Percentiles rank a stretch among this genome's conserved stretches.
Conservation (phyloP, 2,329 filamentous ascomycete species). For the Diplodia corticola region DNA sequence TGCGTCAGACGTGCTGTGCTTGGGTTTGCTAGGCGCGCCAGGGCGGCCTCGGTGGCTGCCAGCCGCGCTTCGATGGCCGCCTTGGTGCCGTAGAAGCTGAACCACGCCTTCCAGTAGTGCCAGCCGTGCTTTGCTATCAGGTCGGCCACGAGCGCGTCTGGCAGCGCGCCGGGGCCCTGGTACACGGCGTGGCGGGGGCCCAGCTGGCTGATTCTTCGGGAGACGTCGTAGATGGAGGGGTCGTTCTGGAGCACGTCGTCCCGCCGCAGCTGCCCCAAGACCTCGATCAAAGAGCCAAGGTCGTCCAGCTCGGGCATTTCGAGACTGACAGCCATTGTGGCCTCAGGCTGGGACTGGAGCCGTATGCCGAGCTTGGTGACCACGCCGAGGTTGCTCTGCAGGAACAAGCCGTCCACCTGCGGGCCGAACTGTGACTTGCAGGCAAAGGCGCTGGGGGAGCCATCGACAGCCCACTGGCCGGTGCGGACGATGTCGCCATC, state of each 20-base stretch:
- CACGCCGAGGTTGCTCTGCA: slow-evolving; percentile 55
- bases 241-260: not conserved
- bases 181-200: too few relatives aligned
- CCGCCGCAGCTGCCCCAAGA: not conserved
- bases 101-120: not conserved
- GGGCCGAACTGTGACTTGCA: slow-evolving; percentile 33
- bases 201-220: too few relatives aligned
- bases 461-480: not conserved
- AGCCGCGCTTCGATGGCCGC: not conserved
- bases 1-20: not conserved
- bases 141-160: not conserved
- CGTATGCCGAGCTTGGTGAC: slow-evolving; percentile 44
- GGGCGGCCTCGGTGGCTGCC: not conserved
- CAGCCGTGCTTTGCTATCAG: not conserved
- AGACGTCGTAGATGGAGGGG: not conserved
- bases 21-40: not conserved
- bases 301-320: not conserved
- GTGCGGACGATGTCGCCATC: not conserved
- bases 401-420: slow-evolving; percentile 49
- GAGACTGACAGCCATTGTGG: not conserved
- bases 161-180: not conserved
- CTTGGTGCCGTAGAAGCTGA: not conserved
- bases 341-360: not conserved
- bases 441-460: not conserved
- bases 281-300: not conserved